Evolutionary conservation across 2,329 filamentous ascomycete species (phyloP).

Genomic region (Hypoxylon rubiginosum): DNA sequence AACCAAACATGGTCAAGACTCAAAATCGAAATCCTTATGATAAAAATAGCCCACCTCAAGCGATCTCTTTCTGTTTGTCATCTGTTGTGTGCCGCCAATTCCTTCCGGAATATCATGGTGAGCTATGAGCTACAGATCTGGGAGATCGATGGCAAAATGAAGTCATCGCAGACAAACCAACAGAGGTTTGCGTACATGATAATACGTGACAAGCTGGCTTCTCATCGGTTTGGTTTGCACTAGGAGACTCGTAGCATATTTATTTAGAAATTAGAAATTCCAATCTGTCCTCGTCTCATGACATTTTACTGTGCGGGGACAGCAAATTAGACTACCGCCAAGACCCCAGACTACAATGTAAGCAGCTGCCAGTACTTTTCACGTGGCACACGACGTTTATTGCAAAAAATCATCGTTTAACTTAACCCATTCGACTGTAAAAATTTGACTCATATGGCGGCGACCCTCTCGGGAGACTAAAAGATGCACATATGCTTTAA

Average conservation of each 20-base stretch:
- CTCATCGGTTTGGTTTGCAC: neutral
- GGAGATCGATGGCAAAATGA: neutral
- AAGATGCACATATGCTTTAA: neutral
- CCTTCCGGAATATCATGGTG: neutral
- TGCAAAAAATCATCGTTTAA: neutral
- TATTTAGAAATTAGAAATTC: neutral
- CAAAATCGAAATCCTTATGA: slow-evolving; percentile 16
- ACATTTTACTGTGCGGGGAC: neutral
- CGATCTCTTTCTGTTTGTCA: neutral
- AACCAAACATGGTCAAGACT: neutral
- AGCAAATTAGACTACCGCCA: neutral
- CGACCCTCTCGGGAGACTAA: neutral
- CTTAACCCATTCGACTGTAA: neutral
- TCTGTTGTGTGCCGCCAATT: neutral
- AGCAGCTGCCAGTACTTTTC: neutral
- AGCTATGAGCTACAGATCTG: neutral
- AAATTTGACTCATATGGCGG: neutral
- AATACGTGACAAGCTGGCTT: neutral
- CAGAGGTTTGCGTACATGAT: neutral
- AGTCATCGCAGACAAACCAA: slow-evolving; percentile 2
- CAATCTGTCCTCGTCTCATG: neutral
- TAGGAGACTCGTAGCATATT: neutral
- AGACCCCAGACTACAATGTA: neutral
- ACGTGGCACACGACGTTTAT: neutral
- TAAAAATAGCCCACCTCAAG: slow-evolving; percentile 6